Evolutionary conservation across 202 grass and related monocot species (phyloP).

Genomic region (Tripidium arundinaceum): DNA sequence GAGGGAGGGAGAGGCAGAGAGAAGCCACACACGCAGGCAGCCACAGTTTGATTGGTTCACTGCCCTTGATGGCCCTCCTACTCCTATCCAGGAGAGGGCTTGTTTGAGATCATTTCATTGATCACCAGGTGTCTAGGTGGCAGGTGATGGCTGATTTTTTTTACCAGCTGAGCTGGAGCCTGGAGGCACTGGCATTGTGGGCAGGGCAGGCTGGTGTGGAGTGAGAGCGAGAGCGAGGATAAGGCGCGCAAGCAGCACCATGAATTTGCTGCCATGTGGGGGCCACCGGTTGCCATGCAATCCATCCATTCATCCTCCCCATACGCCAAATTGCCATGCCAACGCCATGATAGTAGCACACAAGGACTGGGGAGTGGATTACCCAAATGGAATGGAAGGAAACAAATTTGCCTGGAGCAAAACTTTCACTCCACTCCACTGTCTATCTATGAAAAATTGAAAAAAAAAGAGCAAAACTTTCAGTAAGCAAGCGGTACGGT

Average conservation of each 20-base stretch:
- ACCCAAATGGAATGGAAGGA: no score
- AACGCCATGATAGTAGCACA: no score
- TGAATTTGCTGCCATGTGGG: slow-evolving; percentile 34
- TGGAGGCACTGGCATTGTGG: no score
- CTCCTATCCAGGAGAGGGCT: neutral
- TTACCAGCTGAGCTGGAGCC: neutral
- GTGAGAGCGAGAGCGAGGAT: slow-evolving; percentile 8
- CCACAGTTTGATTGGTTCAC: neutral
- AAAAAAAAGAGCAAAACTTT: no score
- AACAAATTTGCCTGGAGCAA: no score
- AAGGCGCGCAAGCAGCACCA: slow-evolving; percentile 40
- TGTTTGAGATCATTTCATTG: neutral
- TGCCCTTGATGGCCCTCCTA: neutral
- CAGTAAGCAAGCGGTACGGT: no score
- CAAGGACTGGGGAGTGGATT: no score
- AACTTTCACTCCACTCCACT: no score
- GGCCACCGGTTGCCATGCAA: neutral
- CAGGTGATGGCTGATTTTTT: neutral
- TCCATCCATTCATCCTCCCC: neutral
- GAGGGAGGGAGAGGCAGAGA: neutral
- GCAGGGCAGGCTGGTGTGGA: neutral
- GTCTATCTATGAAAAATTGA: no score
- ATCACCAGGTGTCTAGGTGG: neutral
- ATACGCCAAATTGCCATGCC: no score
- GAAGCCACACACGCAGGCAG: neutral